These are phyloP conservation scores for Phanerochaete sordida DNA, from an alignment of 768 basidiomycete species.

Conservation along the genomic window DNA sequence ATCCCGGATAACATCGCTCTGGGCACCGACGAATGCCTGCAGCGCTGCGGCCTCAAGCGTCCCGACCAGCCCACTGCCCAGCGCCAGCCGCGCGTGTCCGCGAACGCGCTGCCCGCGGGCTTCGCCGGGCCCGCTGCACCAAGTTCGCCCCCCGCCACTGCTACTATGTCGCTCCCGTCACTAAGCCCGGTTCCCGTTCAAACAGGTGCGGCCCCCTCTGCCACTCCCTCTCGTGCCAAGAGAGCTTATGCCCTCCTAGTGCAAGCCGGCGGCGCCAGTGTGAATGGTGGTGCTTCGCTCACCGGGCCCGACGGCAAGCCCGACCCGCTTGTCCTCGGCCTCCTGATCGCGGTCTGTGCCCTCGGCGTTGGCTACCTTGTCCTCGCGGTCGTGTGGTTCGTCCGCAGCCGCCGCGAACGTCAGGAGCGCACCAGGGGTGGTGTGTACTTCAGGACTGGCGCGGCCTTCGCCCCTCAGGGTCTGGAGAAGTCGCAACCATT, in stretches of 20 bases:
- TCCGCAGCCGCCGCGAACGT: not conserved
- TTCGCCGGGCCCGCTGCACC: constrained; percentile 8
- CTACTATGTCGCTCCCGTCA: not conserved
- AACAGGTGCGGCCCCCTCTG: constrained; percentile 1
- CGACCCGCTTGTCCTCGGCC: constrained; percentile 7
- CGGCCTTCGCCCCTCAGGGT: constrained; percentile 11
- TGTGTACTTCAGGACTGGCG: constrained; percentile 10
- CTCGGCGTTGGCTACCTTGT: constrained; percentile 8
- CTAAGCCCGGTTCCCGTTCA: not conserved
- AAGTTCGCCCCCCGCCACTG: not conserved
- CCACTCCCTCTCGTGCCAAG: not conserved
- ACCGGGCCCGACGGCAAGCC: constrained; percentile 4
- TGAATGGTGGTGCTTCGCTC: not conserved
- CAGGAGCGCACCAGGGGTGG: not conserved
- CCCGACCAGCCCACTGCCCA: constrained; percentile 21
- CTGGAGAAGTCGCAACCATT: constrained; percentile 11
- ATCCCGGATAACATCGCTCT: constrained; percentile 29
- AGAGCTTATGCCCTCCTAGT: not conserved
- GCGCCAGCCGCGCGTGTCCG: constrained; percentile 23
- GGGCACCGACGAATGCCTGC: constrained; percentile 24
- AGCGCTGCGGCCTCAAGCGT: constrained; percentile 24
- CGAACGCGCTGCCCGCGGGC: constrained; percentile 21
- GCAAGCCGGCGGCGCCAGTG: not conserved
- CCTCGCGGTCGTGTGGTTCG: constrained; percentile 1
- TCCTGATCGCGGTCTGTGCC: constrained; percentile 5